Percentiles rank a stretch among this genome's conserved stretches.
Conservation (phyloP, 768 basidiomycete species). For the Termitomyces sp. region DNA sequence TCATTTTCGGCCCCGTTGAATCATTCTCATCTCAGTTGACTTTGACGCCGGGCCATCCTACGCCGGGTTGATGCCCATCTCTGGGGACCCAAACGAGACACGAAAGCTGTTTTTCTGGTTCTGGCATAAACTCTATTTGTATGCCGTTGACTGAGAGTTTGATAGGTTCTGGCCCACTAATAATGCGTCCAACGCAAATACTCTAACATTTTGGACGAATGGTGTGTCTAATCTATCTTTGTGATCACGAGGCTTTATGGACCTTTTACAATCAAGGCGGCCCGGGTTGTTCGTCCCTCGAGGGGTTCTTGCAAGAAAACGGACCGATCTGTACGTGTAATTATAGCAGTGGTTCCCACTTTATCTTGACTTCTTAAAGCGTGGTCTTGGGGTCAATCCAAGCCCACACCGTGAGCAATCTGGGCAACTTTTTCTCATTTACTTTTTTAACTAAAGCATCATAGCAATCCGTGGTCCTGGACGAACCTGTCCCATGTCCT, state of each 20-base stretch:
- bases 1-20: not conserved
- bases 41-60: constrained; percentile 69
- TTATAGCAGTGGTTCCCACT: constrained; percentile 8
- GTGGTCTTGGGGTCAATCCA: constrained; percentile 47
- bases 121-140: not conserved
- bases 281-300: constrained; percentile 65
- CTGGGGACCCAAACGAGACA: constrained; percentile 48
- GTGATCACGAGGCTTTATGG: not conserved
- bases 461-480: constrained; percentile 62
- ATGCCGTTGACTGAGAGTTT: constrained; percentile 8
- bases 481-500: constrained; percentile 63
- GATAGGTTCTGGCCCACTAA: constrained; percentile 70
- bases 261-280: constrained; percentile 45
- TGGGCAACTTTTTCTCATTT: not conserved
- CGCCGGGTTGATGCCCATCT: constrained; percentile 65
- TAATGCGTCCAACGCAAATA: constrained; percentile 50
- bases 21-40: constrained; percentile 31
- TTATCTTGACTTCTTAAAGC: constrained; percentile 15
- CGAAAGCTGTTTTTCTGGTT: constrained; percentile 51
- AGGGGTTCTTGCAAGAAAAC: constrained; percentile 66
- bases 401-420: constrained; percentile 22
- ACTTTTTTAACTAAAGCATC: not conserved
- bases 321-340: constrained; percentile 43
- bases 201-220: constrained; percentile 62
- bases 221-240: constrained; percentile 13